Base-by-base conservation (phyloP, 352 stramenopile species). In the Phytopythium kandeliae region DNA sequence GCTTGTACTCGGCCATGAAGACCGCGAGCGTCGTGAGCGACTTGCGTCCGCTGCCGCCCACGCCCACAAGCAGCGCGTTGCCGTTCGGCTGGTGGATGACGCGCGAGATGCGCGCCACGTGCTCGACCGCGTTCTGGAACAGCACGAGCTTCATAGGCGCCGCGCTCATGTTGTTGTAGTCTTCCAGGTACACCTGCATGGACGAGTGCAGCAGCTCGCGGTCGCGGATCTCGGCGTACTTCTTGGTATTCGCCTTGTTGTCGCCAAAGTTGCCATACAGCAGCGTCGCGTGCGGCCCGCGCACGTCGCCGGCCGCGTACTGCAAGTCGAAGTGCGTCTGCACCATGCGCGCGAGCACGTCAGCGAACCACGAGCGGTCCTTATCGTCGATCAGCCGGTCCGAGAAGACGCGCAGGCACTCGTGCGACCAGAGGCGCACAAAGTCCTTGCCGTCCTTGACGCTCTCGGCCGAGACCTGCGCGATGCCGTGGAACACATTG, bases 131-230 rank as follows among this genome's bases (percentile, higher is more conserved):
- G 52, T 97, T 97, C 58, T 96, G 81, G 57, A 98, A 98, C 9
- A 98, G 69, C 48, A 98, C 94, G 19, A 98, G 71, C 9, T 79
- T 80, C 94, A 98, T 98, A 1, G 87, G 90, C 31, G 92, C 91
- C 2, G 87, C 82, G 51, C 81, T 96, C 71, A 96, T 97, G 58
- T 96, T 95, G 71, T 98, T 98, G 69, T 97, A 98, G 55, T 98
- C 95, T 24, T 96, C 84, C 10, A 98, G 68, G 55, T 97, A 98
- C 31, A 91, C 72, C 19, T 85, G 71, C 92, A 98, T 97, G 8
- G 82, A 78, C 36, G 77, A 70, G 24, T 91, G 72, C 0, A 98
- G 63, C 48, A 77, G 38, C 1, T 69, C 65, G 6, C 86, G 83
- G 62, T 98, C 88, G 1, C 71, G 73, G 2, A 98, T 67, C 64